Evolutionary conservation across 2,329 filamentous ascomycete genomes (phyloP).

Genomic region (Pseudogymnoascus sp.): DNA sequence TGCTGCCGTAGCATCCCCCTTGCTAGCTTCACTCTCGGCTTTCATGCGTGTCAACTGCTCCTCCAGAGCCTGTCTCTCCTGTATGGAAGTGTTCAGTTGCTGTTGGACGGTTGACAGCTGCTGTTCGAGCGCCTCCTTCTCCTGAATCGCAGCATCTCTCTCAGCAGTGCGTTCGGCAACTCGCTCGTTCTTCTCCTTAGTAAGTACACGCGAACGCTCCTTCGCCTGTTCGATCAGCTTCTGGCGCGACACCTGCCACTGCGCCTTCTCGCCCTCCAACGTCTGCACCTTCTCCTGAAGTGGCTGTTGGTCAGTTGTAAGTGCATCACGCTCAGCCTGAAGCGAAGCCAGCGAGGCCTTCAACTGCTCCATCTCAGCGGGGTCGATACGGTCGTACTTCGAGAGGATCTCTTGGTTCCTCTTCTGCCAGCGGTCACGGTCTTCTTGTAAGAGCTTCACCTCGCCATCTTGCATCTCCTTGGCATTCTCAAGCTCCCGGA

Average conservation of each 20-base stretch:
- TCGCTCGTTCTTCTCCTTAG: slow-evolving; percentile 47
- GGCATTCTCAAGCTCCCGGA: slow-evolving; percentile 76
- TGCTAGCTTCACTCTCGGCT: slow-evolving; percentile 49
- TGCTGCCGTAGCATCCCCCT: slow-evolving; percentile 17
- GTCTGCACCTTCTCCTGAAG: slow-evolving; percentile 48
- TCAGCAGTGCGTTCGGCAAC: slow-evolving; percentile 37
- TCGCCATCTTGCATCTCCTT: slow-evolving; percentile 64
- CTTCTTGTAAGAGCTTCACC: slow-evolving; percentile 79
- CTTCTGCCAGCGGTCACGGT: slow-evolving; percentile 93
- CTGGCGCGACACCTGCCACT: slow-evolving; percentile 46
- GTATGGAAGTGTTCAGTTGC: slow-evolving; percentile 40
- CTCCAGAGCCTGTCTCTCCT: slow-evolving; percentile 29
- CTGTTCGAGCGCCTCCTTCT: slow-evolving; percentile 35
- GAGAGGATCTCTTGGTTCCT: slow-evolving; percentile 91
- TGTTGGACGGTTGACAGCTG: slow-evolving; percentile 37
- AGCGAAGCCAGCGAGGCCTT: slow-evolving; percentile 68
- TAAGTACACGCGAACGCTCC: slow-evolving; percentile 49
- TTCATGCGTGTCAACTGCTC: slow-evolving; percentile 35
- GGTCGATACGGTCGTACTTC: slow-evolving; percentile 93
- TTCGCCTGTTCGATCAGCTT: slow-evolving; percentile 59
- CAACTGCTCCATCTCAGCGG: slow-evolving; percentile 82
- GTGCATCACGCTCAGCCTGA: slow-evolving; percentile 55
- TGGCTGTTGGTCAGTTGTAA: slow-evolving; percentile 33
- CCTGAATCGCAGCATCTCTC: slow-evolving; percentile 30
- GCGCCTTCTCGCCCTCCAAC: slow-evolving; percentile 48